Percentiles rank a stretch among this genome's conserved stretches.
phyloP scores from a whole-genome alignment of 495 filamentous ascomycete species.

The Neurospora discreta region DNA sequence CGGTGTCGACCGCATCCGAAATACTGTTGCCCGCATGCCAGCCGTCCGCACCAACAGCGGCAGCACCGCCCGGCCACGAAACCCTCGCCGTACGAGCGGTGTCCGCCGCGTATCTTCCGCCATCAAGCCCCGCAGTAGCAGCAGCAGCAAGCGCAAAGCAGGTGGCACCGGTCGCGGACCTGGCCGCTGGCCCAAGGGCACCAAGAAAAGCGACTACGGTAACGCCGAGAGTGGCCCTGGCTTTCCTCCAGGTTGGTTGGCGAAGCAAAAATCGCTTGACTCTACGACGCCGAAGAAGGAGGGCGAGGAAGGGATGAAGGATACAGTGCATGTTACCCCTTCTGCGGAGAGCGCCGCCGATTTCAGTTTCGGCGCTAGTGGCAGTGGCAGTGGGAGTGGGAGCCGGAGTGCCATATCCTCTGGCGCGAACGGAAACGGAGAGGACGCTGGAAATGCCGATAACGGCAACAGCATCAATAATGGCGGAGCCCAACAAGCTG shows the following conservation, averaged over 20 bases:
- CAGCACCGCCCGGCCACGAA: slow-evolving; percentile 15
- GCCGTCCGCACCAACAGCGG: slow-evolving; percentile 14
- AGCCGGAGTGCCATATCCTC: background rate
- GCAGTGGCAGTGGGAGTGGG: background rate
- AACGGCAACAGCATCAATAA: background rate
- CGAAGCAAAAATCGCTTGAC: slow-evolving; percentile 17
- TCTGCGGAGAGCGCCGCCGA: background rate
- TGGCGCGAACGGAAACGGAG: background rate
- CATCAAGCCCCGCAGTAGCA: slow-evolving; percentile 19
- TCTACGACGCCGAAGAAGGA: slow-evolving; percentile 11
- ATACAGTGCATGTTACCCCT: slow-evolving; percentile 2
- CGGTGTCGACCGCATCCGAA: slow-evolving; percentile 17
- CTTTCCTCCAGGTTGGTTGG: slow-evolving; percentile 38
- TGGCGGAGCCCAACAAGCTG: background rate
- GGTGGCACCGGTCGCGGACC: slow-evolving; percentile 43
- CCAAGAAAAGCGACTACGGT: slow-evolving; percentile 46
- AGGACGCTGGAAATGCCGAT: background rate
- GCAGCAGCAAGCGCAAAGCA: slow-evolving; percentile 30
- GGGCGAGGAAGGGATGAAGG: background rate
- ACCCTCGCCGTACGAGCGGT: slow-evolving; percentile 13
- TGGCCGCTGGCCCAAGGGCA: slow-evolving; percentile 44
- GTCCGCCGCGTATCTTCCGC: slow-evolving; percentile 13
- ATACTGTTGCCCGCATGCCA: slow-evolving; percentile 21
- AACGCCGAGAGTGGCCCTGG: slow-evolving; percentile 46
- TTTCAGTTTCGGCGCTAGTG: background rate